Base-by-base conservation (phyloP, 331 rosid species). In the Prunus yedoensis region DNA sequence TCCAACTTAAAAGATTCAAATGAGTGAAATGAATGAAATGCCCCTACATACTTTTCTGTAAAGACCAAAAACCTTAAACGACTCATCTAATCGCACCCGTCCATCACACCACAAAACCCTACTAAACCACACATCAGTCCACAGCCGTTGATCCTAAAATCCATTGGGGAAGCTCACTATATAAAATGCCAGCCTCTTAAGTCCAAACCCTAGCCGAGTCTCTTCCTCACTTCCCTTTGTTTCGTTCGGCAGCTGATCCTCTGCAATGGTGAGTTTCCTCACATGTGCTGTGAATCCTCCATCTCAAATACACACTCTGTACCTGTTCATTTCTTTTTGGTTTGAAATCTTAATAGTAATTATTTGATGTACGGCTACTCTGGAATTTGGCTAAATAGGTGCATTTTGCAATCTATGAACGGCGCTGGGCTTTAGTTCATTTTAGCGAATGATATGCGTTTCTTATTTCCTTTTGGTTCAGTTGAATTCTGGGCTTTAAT, bases 61-160 rank as follows among this genome's bases (percentile, higher is more conserved):
- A 50, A 0, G 32, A 57, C 75, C 38, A 4, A 17, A 71, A 41
- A 2, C 57, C 76, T 25, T 15, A 21, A 30, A 3, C 74, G 11
- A 60, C n/a, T 17, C 49, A 25, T n/a, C 15, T 1, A 32, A 27
- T 74, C 57, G 28, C 32, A 75, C n/a, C 52, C 51, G 52, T 66
- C 53, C 3, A 74, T 18, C 20, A 0, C 38, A 35, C 52, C 17
- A 14, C 53, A 51, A 46, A 59, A 59, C 62, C 70, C 53, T 47
- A 21, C 28, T 1, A 18, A 12, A 27, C 51, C n/a, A 15, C 43
- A 38, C 13, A 11, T 47, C 62, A 68, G 9, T 25, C 70, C 23
- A 11, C 32, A 77, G 76, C 81, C 76, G 81, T 77, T 4, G 63
- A 69, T 77, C 53, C 15, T 7, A 14, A 20, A 14, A 62, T 69